Conservation (phyloP, 1,284 basidiomycete genomes). For the Ganoderma meredithae region DNA sequence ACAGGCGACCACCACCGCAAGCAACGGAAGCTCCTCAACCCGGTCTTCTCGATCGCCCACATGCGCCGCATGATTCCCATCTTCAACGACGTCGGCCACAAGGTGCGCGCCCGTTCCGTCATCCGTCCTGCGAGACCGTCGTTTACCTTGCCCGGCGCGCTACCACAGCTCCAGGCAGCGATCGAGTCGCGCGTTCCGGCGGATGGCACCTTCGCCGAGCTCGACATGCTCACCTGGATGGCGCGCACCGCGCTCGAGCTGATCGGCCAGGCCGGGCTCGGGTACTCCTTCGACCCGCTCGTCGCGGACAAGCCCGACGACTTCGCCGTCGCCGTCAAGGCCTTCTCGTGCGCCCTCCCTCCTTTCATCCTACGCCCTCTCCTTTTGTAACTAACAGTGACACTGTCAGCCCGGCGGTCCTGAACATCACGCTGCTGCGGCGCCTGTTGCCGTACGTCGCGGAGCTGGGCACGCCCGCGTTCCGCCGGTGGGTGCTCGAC, state of each 20-base stretch:
- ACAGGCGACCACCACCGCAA: conserved; percentile 20
- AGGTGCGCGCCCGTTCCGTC: conserved; percentile 1
- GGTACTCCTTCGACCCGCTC: conserved; percentile 46
- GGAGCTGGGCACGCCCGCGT: conserved; percentile 16
- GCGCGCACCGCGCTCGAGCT: conserved; percentile 46
- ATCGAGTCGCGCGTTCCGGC: conserved; percentile 24
- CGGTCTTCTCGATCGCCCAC: conserved; percentile 23
- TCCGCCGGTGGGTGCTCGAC: conserved; percentile 30
- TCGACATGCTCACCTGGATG: conserved; percentile 46
- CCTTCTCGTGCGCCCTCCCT: conserved; percentile 6
- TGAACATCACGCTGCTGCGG: background rate
- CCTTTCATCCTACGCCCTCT: too few relatives aligned
- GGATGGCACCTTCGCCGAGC: conserved; percentile 26
- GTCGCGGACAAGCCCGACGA: conserved; percentile 33
- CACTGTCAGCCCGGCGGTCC: background rate
- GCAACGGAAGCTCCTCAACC: conserved; percentile 24
- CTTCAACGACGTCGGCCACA: conserved; percentile 18
- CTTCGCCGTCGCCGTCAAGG: conserved; percentile 30
- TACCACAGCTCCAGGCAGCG: conserved; percentile 32
- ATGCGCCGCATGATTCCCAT: conserved; percentile 25
- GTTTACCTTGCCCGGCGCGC: too few relatives aligned
- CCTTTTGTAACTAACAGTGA: too few relatives aligned
- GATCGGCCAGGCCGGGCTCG: conserved; percentile 46
- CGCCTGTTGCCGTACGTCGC: conserved; percentile 19
- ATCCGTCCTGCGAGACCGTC: too few relatives aligned